phyloP scores from a whole-genome alignment of 768 basidiomycete species.

The Boletus reticulatus region DNA sequence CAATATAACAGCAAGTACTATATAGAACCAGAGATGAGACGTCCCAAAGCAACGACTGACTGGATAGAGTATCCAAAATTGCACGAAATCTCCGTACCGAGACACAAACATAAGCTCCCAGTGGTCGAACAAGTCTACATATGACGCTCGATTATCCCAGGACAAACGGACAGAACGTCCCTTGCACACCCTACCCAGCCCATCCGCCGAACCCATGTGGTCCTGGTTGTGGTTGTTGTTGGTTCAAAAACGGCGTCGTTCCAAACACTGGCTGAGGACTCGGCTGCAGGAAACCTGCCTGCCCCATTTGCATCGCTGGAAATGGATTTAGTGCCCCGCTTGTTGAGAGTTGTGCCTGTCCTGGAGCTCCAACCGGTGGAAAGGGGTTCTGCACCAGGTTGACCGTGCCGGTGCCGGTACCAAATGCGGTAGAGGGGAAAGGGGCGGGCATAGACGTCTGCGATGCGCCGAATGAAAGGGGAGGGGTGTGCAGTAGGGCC shows the following conservation, averaged over 20 bases:
- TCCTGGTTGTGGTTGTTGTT: slow-evolving; percentile 26
- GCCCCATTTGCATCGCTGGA: slow-evolving; percentile 14
- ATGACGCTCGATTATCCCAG: neutral
- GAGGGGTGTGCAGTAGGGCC: neutral
- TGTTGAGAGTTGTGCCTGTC: slow-evolving; percentile 26
- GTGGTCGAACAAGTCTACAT: neutral
- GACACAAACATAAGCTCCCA: neutral
- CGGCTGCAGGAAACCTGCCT: slow-evolving; percentile 17
- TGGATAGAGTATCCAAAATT: neutral
- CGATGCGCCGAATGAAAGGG: neutral
- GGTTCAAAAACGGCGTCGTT: slow-evolving; percentile 13
- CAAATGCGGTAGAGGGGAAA: slow-evolving; percentile 10
- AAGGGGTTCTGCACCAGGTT: slow-evolving; percentile 24
- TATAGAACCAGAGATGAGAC: neutral
- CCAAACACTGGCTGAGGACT: slow-evolving; percentile 31
- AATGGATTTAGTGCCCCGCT: slow-evolving; percentile 15
- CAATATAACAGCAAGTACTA: neutral
- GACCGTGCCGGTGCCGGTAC: neutral
- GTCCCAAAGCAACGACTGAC: neutral
- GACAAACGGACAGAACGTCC: slow-evolving; percentile 13
- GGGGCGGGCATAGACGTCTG: neutral
- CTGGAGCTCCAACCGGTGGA: neutral
- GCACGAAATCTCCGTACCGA: neutral
- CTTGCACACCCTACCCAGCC: slow-evolving; percentile 13
- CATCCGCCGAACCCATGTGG: slow-evolving; percentile 17